Conservation (phyloP, 2,329 filamentous ascomycete species). For the Cryphonectria japonica region DNA sequence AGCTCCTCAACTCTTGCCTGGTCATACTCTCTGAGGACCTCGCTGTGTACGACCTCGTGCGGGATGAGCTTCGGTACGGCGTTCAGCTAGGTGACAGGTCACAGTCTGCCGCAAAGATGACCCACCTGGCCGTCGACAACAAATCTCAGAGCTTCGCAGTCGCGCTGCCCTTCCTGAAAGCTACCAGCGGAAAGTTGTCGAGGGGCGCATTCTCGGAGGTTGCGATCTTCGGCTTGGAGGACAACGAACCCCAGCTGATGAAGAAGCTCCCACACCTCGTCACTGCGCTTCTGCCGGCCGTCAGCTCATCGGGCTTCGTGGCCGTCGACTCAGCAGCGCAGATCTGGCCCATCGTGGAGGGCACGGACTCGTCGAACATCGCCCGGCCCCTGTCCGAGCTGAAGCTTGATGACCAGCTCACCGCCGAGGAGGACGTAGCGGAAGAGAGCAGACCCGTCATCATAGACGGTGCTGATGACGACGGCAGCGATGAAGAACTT, state of each 20-base stretch:
- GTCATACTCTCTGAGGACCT: slow-evolving; percentile 75
- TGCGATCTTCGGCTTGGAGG: slow-evolving; percentile 68
- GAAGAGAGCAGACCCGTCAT: slow-evolving; percentile 33
- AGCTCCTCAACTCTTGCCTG: slow-evolving; percentile 73
- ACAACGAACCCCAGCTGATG: slow-evolving; percentile 61
- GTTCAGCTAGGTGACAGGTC: slow-evolving; percentile 55
- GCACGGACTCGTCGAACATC: slow-evolving; percentile 57
- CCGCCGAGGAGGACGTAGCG: slow-evolving; percentile 11
- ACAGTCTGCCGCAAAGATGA: slow-evolving; percentile 49
- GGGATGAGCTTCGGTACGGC: slow-evolving; percentile 72
- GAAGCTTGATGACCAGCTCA: slow-evolving; percentile 43
- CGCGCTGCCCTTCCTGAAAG: slow-evolving; percentile 48
- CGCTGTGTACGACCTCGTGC: slow-evolving; percentile 82
- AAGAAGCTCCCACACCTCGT: slow-evolving; percentile 61
- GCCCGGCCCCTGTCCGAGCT: slow-evolving; percentile 61
- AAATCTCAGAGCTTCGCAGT: slow-evolving; percentile 69
- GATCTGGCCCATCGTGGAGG: slow-evolving; percentile 66
- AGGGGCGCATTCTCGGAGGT: slow-evolving; percentile 55
- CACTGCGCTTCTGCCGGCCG: slow-evolving; percentile 67
- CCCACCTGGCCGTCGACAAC: slow-evolving; percentile 73
- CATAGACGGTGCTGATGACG: slow-evolving; percentile 40
- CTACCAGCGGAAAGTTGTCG: slow-evolving; percentile 32
- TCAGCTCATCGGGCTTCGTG: slow-evolving; percentile 71
- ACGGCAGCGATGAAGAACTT: slow-evolving; percentile 32
- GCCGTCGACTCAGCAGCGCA: slow-evolving; percentile 76